Base-by-base conservation (phyloP, 208 protist species). In the Herpetomonas muscarum region DNA sequence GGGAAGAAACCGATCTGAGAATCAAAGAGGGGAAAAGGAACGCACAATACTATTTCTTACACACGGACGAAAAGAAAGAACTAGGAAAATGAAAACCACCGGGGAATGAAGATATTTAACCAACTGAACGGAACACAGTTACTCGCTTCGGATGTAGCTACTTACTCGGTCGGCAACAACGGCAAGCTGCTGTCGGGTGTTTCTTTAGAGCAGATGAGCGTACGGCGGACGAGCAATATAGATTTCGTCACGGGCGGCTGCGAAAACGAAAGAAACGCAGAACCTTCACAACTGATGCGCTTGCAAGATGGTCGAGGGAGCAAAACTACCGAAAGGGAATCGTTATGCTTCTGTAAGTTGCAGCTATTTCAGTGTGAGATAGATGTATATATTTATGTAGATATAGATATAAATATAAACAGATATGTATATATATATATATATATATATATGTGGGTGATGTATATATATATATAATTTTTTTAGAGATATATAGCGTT, bases 21-120 rank as follows among this genome's bases (percentile, higher is more conserved):
- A n/a, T n/a, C n/a, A 44, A 37, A 30, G 54, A 21, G n/a, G 24
- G 39, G 49, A 55, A 39, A 69, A 60, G 37, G 45, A 61, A 53
- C n/a, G n/a, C n/a, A n/a, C n/a, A n/a, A n/a, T n/a, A n/a, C n/a
- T n/a, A n/a, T n/a, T n/a, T n/a, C n/a, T n/a, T n/a, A n/a, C n/a
- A n/a, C n/a, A n/a, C n/a, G n/a, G n/a, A n/a, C n/a, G n/a, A n/a
- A n/a, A n/a, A n/a, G n/a, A n/a, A n/a, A n/a, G n/a, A n/a, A n/a
- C n/a, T n/a, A n/a, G n/a, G n/a, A n/a, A n/a, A n/a, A n/a, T n/a
- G n/a, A n/a, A n/a, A n/a, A n/a, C n/a, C n/a, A n/a, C n/a, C n/a
- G n/a, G n/a, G 34, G 34, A 39, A 39, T 39, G 15, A 15, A 15
- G 15, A 17, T 39, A 39, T 39, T 7, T 15, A 39, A 39, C 15